These are phyloP conservation scores for Dalbergia oliveri DNA, from an alignment of 306 rosid species.

Conservation along the genomic window DNA sequence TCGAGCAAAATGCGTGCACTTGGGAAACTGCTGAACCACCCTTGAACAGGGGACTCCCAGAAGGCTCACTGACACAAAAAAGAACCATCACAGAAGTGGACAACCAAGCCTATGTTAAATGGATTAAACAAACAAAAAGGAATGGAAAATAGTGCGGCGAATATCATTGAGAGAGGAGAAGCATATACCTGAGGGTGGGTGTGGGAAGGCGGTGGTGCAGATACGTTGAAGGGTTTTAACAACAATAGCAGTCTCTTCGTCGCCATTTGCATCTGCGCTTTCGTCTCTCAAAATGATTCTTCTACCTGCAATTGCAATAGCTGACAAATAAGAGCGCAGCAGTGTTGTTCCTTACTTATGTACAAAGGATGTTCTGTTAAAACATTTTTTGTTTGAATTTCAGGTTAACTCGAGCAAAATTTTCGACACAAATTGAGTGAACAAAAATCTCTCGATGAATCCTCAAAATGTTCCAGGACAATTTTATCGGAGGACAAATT, in stretches of 20 bases:
- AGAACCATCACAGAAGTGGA: not conserved
- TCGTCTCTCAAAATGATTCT: not conserved
- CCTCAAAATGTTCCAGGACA: too few relatives aligned
- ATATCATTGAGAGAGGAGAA: constrained; percentile 8
- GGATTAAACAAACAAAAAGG: not conserved
- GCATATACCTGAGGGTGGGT: constrained; percentile 65
- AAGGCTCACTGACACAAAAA: constrained; percentile 7
- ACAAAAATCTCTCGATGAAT: too few relatives aligned
- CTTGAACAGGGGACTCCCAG: not conserved
- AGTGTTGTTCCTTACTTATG: too few relatives aligned
- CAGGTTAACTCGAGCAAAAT: too few relatives aligned
- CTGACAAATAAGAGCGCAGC: not conserved
- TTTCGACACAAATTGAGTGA: too few relatives aligned
- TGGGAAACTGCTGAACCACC: constrained; percentile 21
- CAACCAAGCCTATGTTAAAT: constrained; percentile 3
- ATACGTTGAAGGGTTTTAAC: constrained; percentile 65
- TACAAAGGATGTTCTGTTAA: too few relatives aligned
- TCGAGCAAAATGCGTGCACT: constrained; percentile 57
- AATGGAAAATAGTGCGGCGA: constrained; percentile 5
- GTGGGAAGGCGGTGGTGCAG: constrained; percentile 59
- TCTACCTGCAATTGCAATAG: not conserved
- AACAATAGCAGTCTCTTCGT: constrained; percentile 66
- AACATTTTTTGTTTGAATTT: too few relatives aligned
- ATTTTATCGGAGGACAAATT: too few relatives aligned
- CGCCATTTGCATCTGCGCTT: constrained; percentile 52